Percentiles rank a stretch among this genome's conserved stretches.
phyloP scores from a whole-genome alignment of 805 yeast species.

The Lachancea dasiensis region DNA sequence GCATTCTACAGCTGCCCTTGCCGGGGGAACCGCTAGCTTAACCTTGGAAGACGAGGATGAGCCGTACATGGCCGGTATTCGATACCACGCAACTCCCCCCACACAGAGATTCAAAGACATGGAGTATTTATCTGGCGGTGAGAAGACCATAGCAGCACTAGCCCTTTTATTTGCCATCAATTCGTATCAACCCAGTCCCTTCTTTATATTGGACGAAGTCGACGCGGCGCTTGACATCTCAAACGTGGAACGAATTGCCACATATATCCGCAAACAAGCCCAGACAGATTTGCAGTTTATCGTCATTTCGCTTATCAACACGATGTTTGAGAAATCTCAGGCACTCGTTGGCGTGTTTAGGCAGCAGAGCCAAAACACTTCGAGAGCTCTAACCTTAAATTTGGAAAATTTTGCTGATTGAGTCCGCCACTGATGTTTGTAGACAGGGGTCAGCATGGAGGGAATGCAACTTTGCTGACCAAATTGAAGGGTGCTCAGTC shows the following conservation, averaged over 20 bases:
- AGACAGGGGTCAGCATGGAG: too few relatives aligned
- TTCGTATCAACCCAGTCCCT: constrained; percentile 88
- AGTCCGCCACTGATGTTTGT: too few relatives aligned
- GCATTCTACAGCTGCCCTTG: constrained; percentile 52
- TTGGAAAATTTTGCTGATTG: constrained; percentile 44
- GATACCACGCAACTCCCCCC: constrained; percentile 95
- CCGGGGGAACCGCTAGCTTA: constrained; percentile 91
- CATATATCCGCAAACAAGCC: constrained; percentile 68
- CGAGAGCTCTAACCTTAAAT: constrained; percentile 69
- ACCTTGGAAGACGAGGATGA: constrained; percentile 85
- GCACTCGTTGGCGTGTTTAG: constrained; percentile 90
- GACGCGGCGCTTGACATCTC: constrained; percentile 94
- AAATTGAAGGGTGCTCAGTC: too few relatives aligned
- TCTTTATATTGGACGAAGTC: constrained; percentile 93
- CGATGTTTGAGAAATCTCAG: constrained; percentile 81
- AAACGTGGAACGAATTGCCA: constrained; percentile 82
- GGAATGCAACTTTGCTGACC: too few relatives aligned
- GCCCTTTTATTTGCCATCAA: constrained; percentile 90
- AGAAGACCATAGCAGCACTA: constrained; percentile 91
- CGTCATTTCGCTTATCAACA: constrained; percentile 84
- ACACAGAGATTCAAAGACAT: constrained; percentile 88
- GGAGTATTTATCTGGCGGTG: constrained; percentile 93
- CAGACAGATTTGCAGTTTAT: constrained; percentile 82
- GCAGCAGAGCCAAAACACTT: constrained; percentile 66
- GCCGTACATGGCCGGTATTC: constrained; percentile 77